Conservation (phyloP, 148 eudicot species). For the Camellia granthamiana region DNA sequence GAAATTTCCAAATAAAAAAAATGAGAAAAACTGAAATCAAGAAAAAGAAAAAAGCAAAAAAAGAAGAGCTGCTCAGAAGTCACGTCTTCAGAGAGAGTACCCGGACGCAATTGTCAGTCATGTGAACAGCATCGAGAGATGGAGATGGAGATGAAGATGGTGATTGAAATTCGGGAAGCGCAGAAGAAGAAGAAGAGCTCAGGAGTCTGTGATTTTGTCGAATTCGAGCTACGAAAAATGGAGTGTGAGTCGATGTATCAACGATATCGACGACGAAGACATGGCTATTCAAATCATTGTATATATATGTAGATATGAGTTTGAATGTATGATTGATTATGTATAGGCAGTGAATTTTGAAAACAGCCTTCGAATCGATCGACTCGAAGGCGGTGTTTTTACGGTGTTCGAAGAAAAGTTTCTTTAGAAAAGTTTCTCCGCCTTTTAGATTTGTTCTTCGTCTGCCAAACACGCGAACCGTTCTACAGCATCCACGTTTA, state of each 20-base stretch:
- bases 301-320: background rate
- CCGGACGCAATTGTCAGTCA: slow-evolving; percentile 69
- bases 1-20: background rate
- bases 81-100: slow-evolving; percentile 31
- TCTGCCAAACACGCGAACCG: background rate
- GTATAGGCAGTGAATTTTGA: background rate
- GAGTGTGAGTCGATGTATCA: slow-evolving; percentile 44
- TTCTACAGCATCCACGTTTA: too few relatives aligned
- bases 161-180: slow-evolving; percentile 33
- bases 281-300: slow-evolving; percentile 3
- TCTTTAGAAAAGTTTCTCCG: background rate
- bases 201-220: slow-evolving; percentile 54
- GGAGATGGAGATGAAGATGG: slow-evolving; percentile 34
- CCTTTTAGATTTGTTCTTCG: background rate
- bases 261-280: slow-evolving; percentile 33
- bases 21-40: background rate
- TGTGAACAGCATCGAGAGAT: slow-evolving; percentile 47
- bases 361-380: background rate
- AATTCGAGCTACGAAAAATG: slow-evolving; percentile 43
- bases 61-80: background rate
- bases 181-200: slow-evolving; percentile 37
- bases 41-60: background rate
- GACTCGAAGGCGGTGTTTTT: background rate
- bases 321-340: background rate
- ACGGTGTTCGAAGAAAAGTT: slow-evolving; percentile 6